Evolutionary conservation across 2,329 filamentous ascomycete species (phyloP).

Genomic region (Verticillium dahliae): DNA sequence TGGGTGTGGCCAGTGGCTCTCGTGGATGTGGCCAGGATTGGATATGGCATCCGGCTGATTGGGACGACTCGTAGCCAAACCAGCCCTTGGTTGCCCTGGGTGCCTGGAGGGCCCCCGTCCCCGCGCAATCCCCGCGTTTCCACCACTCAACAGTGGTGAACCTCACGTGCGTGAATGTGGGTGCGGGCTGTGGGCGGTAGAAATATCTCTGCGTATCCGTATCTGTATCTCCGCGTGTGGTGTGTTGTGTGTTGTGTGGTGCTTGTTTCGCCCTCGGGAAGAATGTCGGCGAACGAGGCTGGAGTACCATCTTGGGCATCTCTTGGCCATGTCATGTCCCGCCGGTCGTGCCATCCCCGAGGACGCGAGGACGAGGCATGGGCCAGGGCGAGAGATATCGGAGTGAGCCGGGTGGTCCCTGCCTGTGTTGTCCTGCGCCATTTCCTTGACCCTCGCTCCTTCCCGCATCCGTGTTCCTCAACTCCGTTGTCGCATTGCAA

Average conservation of each 20-base stretch:
- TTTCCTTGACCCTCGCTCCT: neutral
- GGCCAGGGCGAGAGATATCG: neutral
- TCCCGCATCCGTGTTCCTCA: neutral
- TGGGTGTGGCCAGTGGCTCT: no score
- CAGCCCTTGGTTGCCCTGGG: neutral
- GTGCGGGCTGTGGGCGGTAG: neutral
- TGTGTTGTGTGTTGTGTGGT: neutral
- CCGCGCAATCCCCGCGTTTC: constrained; percentile 1
- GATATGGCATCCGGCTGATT: constrained; percentile 3
- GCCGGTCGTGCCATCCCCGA: neutral
- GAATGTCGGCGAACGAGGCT: neutral
- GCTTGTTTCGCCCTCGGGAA: neutral
- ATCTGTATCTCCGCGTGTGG: no score
- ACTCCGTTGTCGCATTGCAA: neutral
- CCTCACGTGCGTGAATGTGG: neutral
- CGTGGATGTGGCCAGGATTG: neutral
- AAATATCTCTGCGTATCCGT: neutral
- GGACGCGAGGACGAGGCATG: neutral
- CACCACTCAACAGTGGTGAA: neutral
- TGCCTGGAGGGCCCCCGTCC: neutral
- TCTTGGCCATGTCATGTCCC: neutral
- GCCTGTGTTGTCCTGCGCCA: neutral
- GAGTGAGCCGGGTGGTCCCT: neutral
- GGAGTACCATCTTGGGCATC: neutral
- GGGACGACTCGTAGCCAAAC: neutral